These are phyloP conservation scores for Proteromonas lacertae DNA, from an alignment of 352 stramenopile species.

Conservation along the genomic window DNA sequence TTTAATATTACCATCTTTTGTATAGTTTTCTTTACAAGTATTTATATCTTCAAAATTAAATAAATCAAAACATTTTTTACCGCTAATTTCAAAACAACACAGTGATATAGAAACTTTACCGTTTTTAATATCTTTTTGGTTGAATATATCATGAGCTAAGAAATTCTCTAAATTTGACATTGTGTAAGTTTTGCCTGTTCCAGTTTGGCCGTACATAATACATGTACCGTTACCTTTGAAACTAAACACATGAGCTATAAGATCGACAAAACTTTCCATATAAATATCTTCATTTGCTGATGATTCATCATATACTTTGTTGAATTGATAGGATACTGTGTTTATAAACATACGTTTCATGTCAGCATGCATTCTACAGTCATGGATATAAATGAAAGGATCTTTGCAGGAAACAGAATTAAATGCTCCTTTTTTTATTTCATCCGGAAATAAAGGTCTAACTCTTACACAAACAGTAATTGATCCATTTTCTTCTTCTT, in stretches of 20 bases:
- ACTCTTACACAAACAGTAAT: not conserved
- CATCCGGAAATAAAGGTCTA: not conserved
- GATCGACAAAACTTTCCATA: not conserved
- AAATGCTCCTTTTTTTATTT: not conserved
- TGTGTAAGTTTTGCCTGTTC: too few relatives aligned
- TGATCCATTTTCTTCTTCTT: not conserved
- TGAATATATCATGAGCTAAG: too few relatives aligned
- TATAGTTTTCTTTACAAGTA: too few relatives aligned
- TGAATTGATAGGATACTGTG: not conserved
- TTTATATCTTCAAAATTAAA: too few relatives aligned
- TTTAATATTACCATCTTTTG: too few relatives aligned
- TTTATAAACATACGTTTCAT: conserved; percentile 1
- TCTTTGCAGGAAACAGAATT: not conserved
- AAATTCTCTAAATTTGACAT: too few relatives aligned
- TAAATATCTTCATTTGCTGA: not conserved
- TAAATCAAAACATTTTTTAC: too few relatives aligned
- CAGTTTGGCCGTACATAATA: not conserved
- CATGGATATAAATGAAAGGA: not conserved
- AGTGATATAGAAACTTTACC: too few relatives aligned
- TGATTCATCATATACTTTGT: too few relatives aligned
- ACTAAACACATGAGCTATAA: not conserved
- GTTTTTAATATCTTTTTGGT: too few relatives aligned
- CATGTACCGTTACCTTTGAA: not conserved
- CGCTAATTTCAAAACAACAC: too few relatives aligned
- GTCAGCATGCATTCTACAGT: conserved; percentile 3